Base-by-base conservation (phyloP, 2,329 filamentous ascomycete genomes). In the Nemania diffusa region DNA sequence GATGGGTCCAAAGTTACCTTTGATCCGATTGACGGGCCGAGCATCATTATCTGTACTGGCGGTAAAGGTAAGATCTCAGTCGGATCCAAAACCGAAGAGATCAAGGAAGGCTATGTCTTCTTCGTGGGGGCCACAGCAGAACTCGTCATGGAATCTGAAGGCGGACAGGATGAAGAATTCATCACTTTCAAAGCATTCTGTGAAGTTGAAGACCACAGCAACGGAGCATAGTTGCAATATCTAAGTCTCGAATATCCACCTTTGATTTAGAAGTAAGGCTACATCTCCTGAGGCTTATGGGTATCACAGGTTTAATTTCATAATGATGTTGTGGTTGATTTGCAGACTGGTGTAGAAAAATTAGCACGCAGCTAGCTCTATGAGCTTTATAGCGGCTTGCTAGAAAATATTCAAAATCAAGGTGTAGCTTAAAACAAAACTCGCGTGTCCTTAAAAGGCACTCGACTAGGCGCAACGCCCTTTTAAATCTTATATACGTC, bases 171-270 rank as follows among this genome's bases (percentile, higher is more conserved):
- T 27, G 90, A 93, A 64, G 88, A 91, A 62, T 91, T 98, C 72
- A 91, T 91, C 27, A 94, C 92, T 0, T 99, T 97, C 84, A 96
- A 94, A 83, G 96, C 95, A 0, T 97, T 97, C 78, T 97, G 94
- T 76, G 94, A 97, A 83, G 84, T 97, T 68, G 87, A 89, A 42
- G 80, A 84, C 8, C 78, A 80, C 51, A 79, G 77, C 67, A 82
- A 82, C 29, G 71, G 67, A n/a, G 55, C 55, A 40, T 13, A 60
- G 46, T 42, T 53, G n/a, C 65, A 62, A n/a, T 26, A 37, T 44
- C 0, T 0, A 13, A 3, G 20, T 22, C 27, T 1, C 20, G 34
- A 27, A 32, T 24, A 52, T 22, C 34, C 9, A 5, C 4, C 15
- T 24, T 8, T 42, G 6, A 17, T 48, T 34, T 26, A 34, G 15